These are phyloP conservation scores for Acanthamoeba divionensis DNA, from an alignment of 208 protist genomes.

Conservation along the genomic window DNA sequence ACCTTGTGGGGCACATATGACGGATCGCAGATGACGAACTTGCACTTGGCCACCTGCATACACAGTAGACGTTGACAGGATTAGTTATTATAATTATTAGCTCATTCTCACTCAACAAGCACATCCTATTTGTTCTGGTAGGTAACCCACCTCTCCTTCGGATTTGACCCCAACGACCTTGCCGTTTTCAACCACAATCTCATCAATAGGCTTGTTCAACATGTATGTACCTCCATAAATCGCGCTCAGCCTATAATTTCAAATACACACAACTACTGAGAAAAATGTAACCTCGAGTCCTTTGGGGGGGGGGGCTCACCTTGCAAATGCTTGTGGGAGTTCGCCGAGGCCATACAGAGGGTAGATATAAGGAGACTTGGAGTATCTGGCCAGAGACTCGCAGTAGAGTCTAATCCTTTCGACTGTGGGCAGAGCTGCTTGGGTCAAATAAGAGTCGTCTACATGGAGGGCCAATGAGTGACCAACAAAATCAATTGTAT, in stretches of 20 bases:
- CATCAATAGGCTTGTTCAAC: slow-evolving; percentile 95
- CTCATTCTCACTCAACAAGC: too few relatives aligned
- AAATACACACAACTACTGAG: background rate
- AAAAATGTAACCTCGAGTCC: too few relatives aligned
- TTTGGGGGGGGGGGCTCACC: slow-evolving; percentile 23
- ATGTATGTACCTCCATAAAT: slow-evolving; percentile 98
- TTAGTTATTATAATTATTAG: too few relatives aligned
- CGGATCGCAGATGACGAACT: slow-evolving; percentile 96
- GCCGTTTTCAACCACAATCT: slow-evolving; percentile 94
- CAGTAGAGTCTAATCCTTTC: slow-evolving; percentile 94
- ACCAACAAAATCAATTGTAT: slow-evolving; percentile 96
- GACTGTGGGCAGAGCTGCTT: slow-evolving; percentile 91
- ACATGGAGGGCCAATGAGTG: slow-evolving; percentile 90
- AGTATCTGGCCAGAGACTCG: slow-evolving; percentile 88
- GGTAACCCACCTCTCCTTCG: slow-evolving; percentile 82
- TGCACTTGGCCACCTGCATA: slow-evolving; percentile 88
- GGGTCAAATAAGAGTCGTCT: slow-evolving; percentile 88
- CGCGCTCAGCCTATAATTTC: slow-evolving; percentile 76
- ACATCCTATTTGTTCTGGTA: too few relatives aligned
- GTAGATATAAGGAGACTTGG: slow-evolving; percentile 98
- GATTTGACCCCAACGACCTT: slow-evolving; percentile 91
- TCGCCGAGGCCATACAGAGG: slow-evolving; percentile 99
- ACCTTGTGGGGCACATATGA: slow-evolving; percentile 97
- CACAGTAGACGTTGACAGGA: too few relatives aligned
- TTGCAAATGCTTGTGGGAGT: slow-evolving; percentile 97